Evolutionary conservation across 495 filamentous ascomycete species (phyloP).

Genomic region (Tuber aestivum): DNA sequence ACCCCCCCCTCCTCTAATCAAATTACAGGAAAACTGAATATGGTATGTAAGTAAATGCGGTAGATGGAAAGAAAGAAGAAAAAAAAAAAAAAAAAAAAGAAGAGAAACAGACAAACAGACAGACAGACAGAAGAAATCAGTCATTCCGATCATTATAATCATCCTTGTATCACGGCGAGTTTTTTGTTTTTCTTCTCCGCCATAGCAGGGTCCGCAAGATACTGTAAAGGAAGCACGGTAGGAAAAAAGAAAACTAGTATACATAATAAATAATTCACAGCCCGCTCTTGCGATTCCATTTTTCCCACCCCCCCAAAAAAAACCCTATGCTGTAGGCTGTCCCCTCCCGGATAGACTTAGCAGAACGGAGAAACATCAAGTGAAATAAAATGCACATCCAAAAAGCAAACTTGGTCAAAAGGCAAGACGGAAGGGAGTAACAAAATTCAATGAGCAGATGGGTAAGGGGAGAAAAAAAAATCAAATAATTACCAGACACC

Average conservation of each 20-base stretch:
- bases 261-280: slow-evolving; percentile 27
- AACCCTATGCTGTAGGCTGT: slow-evolving; percentile 33
- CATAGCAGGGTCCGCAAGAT: not conserved
- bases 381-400: slow-evolving; percentile 18
- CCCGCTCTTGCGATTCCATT: slow-evolving; percentile 32
- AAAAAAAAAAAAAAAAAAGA: slow-evolving; percentile 2
- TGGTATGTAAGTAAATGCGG: not conserved
- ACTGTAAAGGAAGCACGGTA: not conserved
- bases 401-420: slow-evolving; percentile 14
- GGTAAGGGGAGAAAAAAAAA: slow-evolving; percentile 40
- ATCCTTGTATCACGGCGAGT: not conserved
- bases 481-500: slow-evolving; percentile 39
- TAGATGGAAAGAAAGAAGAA: no score
- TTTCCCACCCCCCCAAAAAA: slow-evolving; percentile 33
- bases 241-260: slow-evolving; percentile 37
- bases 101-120: not conserved
- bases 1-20: not conserved
- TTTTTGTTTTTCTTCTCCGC: not conserved
- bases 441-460: slow-evolving; percentile 15
- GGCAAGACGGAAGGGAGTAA: slow-evolving; percentile 10
- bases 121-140: not conserved
- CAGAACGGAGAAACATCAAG: slow-evolving; percentile 21
- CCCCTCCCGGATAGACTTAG: slow-evolving; percentile 16
- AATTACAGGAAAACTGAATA: slow-evolving; percentile 1
- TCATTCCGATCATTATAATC: not conserved